Base-by-base conservation (phyloP, 1,139 yeast species). In the Nakaseomyces kungkrabaensis region DNA sequence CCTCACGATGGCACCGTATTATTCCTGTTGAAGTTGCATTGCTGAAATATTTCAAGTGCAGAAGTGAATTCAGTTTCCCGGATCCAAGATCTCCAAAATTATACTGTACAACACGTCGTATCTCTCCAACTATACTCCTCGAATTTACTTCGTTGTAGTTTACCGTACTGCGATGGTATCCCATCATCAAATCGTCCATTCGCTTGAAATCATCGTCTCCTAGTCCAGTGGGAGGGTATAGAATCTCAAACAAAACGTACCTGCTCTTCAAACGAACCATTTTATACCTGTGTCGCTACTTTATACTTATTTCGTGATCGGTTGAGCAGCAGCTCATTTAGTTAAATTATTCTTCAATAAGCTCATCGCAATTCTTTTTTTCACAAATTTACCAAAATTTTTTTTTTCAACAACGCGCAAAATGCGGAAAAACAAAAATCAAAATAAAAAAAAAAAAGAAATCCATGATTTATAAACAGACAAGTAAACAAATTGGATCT, bases 191-290 rank as follows among this genome's bases (percentile, higher is more conserved):
- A 25, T 46, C 44, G 25, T 11, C 48, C 38, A 38, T 46, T 8
- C 38, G 13, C 31, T 50, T 50, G 5, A 47, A 41, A 11, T 50
- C 50, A 5, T 50, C 50, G 10, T 48, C 54, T 10, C 40, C 55
- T 1, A 52, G 48, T 33, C 33, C 38, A 4, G 44, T 31, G 2
- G 64, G 78, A 0, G 96, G 95, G 55, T 81, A 81, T 11, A 86
- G 66, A 1, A 90, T 68, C 56, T 89, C 96, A 63, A 90, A 88
- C 8, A 89, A 72, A 26, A 90, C 73, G 62, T 90, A 90, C 56
- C 97, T 72, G 33, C 89, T 83, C 66, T 90, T 90, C 45, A 89
- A 73, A 61, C 97, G 77, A 26, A 90, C 97, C 97, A 90, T 89
- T 5, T 7, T 8, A 3, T 6, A 4, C 2, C 22, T 29, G 10